A percentile compares a stretch with the other conserved stretches of the same genome.
Evolutionary conservation across 2,329 filamentous ascomycete genomes (phyloP).

Genomic region (Colletotrichum australisinense): DNA sequence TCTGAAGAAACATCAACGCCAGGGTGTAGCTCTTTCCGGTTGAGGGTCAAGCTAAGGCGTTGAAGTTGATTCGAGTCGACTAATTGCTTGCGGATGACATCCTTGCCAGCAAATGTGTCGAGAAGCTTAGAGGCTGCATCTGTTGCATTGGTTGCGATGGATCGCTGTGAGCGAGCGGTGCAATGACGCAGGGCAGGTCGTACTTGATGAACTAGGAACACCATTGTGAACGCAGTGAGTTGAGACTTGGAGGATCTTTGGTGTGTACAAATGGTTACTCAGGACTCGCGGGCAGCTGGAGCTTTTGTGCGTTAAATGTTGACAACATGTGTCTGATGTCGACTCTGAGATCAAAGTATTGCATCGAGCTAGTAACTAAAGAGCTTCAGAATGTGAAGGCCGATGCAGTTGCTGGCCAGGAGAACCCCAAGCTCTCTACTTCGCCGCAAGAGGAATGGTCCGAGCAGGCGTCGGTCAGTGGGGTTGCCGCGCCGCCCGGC

Average conservation of each 20-base stretch:
- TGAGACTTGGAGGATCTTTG: not conserved
- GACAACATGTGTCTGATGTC: too few relatives aligned
- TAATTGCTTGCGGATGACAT: conserved; percentile 53
- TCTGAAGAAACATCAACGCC: conserved; percentile 51
- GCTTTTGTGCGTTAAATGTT: not conserved
- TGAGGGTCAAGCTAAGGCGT: conserved; percentile 69
- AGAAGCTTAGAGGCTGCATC: conserved; percentile 46
- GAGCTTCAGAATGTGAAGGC: not conserved
- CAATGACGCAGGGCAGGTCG: not conserved
- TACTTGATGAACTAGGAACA: not conserved
- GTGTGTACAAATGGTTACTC: not conserved
- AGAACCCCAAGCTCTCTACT: not conserved
- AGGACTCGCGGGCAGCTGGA: not conserved
- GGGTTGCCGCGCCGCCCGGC: conserved; percentile 8
- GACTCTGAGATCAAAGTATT: not conserved
- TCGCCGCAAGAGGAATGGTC: not conserved
- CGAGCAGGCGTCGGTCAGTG: conserved; percentile 8
- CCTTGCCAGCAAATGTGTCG: conserved; percentile 43
- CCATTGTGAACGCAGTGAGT: not conserved
- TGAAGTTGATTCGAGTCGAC: conserved; percentile 74
- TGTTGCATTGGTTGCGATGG: conserved; percentile 4
- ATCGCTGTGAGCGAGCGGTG: not conserved
- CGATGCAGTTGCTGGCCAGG: not conserved
- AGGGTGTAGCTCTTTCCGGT: conserved; percentile 54
- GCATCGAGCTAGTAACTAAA: too few relatives aligned